Evolutionary conservation across 139 green algal genomes (phyloP), one percentile per base, ranked within the genome.

Genomic region (Zygnema cylindricum): DNA sequence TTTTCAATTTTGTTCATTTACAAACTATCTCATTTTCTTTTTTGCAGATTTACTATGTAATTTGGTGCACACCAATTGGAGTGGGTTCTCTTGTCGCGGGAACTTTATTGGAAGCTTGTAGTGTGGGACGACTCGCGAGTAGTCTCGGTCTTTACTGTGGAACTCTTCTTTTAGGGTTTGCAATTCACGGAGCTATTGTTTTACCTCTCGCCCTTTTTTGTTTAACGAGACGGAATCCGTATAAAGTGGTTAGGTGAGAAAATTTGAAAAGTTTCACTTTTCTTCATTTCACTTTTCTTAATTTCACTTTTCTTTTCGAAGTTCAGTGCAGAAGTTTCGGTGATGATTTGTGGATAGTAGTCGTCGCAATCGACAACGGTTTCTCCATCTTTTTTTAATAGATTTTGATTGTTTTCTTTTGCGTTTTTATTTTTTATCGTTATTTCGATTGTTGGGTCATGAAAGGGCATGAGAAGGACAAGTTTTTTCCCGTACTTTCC

Each of bases 101-200:
- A 69, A 77, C 38, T 55, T 89, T 95, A 33, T 82, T 89, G 39
- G 38, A 73, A 0, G 85, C 93, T 7, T 95, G 93, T 82, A 55
- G 91, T 55, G 42, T 94, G 69, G 82, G 23, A 55, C 79, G 25
- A 63, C 92, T 87, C 22, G 42, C 86, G 43, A 83, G 76, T 30
- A 92, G 93, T 1, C 89, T 95, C 33, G 92, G 85, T 1, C 71
- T 93, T 16, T 95, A 93, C 92, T 49, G 93, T 38, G 84, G 40
- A 35, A 94, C 93, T 0, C 89, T 95, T 1, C 42, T 93, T 22
- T 38, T 82, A 2, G 93, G 93, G 16, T 81, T 95, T 2, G 69
- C 55, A 23, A 22, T 94, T 1, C 92, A 94, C 69, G 91, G 55
- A 1, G 38, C 55, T 0, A 33, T 89, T 1, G 25, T 94, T 2